Conservation (phyloP, 495 filamentous ascomycete species). For the Penicillium ochrochloron region DNA sequence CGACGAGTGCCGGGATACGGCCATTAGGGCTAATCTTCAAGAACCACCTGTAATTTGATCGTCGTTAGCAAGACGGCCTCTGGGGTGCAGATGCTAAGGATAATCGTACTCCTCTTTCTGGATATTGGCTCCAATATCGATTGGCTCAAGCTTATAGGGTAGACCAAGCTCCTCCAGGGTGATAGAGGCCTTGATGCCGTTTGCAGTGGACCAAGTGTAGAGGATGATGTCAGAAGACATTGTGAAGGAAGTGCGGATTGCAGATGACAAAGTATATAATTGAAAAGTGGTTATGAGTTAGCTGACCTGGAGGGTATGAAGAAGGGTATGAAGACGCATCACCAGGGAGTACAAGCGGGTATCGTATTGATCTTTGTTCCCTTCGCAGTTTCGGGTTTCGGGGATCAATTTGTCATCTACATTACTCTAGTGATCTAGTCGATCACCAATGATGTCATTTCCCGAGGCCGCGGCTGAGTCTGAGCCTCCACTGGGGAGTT, state of each 20-base stretch:
- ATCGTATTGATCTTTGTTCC: too few relatives aligned
- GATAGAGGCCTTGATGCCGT: conserved; percentile 71
- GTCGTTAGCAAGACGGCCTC: conserved; percentile 1
- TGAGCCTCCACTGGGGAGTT: too few relatives aligned
- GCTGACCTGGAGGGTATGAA: too few relatives aligned
- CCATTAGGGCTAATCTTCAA: conserved; percentile 89
- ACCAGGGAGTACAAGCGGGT: too few relatives aligned
- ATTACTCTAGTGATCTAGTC: too few relatives aligned
- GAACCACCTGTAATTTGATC: conserved; percentile 60
- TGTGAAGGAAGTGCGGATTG: conserved; percentile 20
- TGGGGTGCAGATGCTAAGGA: conserved; percentile 11
- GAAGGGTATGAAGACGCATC: too few relatives aligned
- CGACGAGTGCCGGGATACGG: conserved; percentile 76
- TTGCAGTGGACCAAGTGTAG: conserved; percentile 44
- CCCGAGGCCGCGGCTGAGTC: too few relatives aligned
- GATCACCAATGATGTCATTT: too few relatives aligned
- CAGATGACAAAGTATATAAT: too few relatives aligned
- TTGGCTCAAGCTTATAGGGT: conserved; percentile 64
- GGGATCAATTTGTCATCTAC: too few relatives aligned
- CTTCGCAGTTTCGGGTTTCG: too few relatives aligned
- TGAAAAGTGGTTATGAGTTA: too few relatives aligned
- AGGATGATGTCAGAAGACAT: conserved; percentile 43
- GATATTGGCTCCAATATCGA: conserved; percentile 65
- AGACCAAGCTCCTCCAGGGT: conserved; percentile 79
- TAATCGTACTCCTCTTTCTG: conserved; percentile 69